These are phyloP conservation scores for Leptographium wingfieldii DNA, from an alignment of 2,329 filamentous ascomycete species.

Conservation along the genomic window DNA sequence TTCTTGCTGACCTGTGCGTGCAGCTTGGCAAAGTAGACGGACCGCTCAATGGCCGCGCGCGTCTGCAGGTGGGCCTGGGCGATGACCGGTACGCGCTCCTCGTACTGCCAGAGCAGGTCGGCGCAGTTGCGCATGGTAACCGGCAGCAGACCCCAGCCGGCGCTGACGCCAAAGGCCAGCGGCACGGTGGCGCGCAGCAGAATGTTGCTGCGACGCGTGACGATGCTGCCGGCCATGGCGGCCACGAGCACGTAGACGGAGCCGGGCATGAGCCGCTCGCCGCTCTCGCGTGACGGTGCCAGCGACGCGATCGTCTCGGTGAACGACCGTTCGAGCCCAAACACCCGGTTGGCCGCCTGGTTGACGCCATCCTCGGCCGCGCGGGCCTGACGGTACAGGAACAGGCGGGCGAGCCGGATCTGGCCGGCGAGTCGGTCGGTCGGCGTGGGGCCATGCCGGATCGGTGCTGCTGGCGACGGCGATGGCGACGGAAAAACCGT, in stretches of 20 bases:
- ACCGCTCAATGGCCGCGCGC: conserved; percentile 55
- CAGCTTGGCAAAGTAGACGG: conserved; percentile 60
- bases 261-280: conserved; percentile 82
- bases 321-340: conserved; percentile 79
- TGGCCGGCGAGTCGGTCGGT: conserved; percentile 81
- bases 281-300: conserved; percentile 71
- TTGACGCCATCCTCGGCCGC: conserved; percentile 75
- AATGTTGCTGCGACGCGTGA: conserved; percentile 77
- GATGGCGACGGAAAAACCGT: conserved; percentile 10
- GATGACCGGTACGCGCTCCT: conserved; percentile 74
- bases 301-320: conserved; percentile 80
- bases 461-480: conserved; percentile 18
- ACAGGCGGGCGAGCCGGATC: conserved; percentile 67
- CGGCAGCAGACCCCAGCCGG: conserved; percentile 75
- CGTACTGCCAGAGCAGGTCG: conserved; percentile 81
- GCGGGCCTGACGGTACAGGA: conserved; percentile 64
- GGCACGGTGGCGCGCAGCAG: conserved; percentile 67
- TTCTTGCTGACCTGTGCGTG: conserved; percentile 58
- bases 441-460: conserved; percentile 49
- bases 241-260: conserved; percentile 86
- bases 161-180: conserved; percentile 65
- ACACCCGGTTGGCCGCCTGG: conserved; percentile 62
- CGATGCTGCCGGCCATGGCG: conserved; percentile 87
- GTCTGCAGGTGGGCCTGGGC: conserved; percentile 68
- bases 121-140: conserved; percentile 83